Evolutionary conservation across 2,329 filamentous ascomycete species (phyloP).

Genomic region (Diaporthe citriasiana): DNA sequence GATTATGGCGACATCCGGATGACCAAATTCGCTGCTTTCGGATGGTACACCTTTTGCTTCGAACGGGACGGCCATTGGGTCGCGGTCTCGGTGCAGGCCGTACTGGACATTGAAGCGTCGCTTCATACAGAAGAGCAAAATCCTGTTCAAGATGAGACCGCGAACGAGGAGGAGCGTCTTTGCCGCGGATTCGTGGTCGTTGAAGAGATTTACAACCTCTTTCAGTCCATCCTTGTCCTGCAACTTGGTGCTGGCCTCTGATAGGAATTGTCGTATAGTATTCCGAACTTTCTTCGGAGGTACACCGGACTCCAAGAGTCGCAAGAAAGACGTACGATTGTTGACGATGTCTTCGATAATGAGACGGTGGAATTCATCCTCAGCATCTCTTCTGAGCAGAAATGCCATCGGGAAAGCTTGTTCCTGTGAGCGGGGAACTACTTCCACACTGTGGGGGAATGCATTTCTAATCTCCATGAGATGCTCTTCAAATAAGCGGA

Average conservation of each 20-base stretch:
- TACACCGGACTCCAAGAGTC: constrained; percentile 49
- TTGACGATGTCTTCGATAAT: constrained; percentile 59
- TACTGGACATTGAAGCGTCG: constrained; percentile 79
- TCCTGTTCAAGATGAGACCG: constrained; percentile 71
- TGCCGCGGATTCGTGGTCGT: constrained; percentile 50
- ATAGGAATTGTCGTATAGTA: constrained; percentile 46
- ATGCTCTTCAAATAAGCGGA: constrained; percentile 57
- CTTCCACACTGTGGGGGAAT: constrained; percentile 61
- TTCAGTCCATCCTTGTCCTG: constrained; percentile 45
- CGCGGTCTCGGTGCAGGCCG: constrained; percentile 66
- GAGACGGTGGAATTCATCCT: constrained; percentile 57
- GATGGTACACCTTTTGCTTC: constrained; percentile 75
- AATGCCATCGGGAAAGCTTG: constrained; percentile 70
- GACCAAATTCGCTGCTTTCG: constrained; percentile 75
- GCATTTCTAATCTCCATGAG: constrained; percentile 52
- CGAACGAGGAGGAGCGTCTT: constrained; percentile 69
- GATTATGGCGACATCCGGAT: constrained; percentile 75
- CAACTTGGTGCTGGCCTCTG: constrained; percentile 41
- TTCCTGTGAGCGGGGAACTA: constrained; percentile 54
- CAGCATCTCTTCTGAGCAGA: constrained; percentile 64
- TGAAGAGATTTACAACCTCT: constrained; percentile 48
- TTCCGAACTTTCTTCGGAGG: constrained; percentile 16
- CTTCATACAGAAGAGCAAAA: constrained; percentile 71
- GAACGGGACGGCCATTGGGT: constrained; percentile 76
- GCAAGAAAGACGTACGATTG: constrained; percentile 51